A percentile compares a stretch with the other conserved stretches of the same genome.
These are phyloP conservation scores for Xylaria sp. DNA, from an alignment of 2,329 filamentous ascomycete genomes.

Conservation along the genomic window DNA sequence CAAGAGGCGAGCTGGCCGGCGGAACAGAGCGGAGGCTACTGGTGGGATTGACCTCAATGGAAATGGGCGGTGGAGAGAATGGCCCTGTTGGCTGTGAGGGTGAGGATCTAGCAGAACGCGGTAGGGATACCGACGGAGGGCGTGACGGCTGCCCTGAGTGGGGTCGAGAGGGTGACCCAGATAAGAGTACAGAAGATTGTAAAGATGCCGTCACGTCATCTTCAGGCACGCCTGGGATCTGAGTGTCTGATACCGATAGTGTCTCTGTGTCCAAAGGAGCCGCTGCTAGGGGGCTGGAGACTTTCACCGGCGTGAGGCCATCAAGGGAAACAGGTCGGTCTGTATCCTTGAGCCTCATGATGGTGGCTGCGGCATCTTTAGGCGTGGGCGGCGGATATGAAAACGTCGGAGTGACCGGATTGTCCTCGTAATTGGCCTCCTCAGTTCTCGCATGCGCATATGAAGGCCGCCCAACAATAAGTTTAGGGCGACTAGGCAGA, in stretches of 20 bases:
- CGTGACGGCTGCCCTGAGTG: constrained; percentile 35
- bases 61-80: constrained; percentile 48
- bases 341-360: constrained; percentile 49
- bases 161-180: constrained; percentile 34
- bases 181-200: constrained; percentile 19
- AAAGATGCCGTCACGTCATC: constrained; percentile 16
- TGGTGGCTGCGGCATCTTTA: constrained; percentile 49
- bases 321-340: constrained; percentile 45
- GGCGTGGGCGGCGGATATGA: constrained; percentile 50
- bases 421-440: constrained; percentile 43
- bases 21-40: constrained; percentile 45
- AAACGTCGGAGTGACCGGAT: constrained; percentile 47
- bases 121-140: constrained; percentile 35
- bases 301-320: constrained; percentile 46
- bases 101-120: constrained; percentile 46
- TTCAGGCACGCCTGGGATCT: constrained; percentile 18
- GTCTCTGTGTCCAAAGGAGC: constrained; percentile 37
- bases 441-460: constrained; percentile 51
- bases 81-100: constrained; percentile 44
- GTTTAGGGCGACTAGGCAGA: constrained; percentile 47
- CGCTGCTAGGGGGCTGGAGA: constrained; percentile 45
- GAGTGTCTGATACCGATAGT: constrained; percentile 16
- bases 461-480: constrained; percentile 49
- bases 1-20: constrained; percentile 14
- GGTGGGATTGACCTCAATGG: constrained; percentile 46